Percentiles rank a stretch among this genome's conserved stretches.
Evolutionary conservation across 2,329 filamentous ascomycete genomes (phyloP).

Genomic region (Cladosporium sp.): DNA sequence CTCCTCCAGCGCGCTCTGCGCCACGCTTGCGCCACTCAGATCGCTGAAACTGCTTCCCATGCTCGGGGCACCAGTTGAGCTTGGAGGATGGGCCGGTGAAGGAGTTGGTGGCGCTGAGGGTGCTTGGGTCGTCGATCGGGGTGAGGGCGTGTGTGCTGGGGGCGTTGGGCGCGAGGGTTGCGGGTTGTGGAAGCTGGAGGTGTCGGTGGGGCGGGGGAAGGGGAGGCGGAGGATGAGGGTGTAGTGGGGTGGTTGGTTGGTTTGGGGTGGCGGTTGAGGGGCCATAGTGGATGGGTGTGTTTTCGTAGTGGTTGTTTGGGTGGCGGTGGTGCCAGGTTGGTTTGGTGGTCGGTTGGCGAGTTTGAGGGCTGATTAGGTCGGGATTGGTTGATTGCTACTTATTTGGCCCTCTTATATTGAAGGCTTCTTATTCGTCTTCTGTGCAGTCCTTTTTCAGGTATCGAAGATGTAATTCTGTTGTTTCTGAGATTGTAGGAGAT

Average conservation of each 20-base stretch:
- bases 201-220: slow-evolving; percentile 54
- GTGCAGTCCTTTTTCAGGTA: too few relatives aligned
- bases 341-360: too few relatives aligned
- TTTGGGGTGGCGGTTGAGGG: neutral
- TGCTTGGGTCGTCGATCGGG: neutral
- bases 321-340: neutral
- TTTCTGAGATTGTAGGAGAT: too few relatives aligned
- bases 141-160: neutral
- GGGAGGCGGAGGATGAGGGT: slow-evolving; percentile 88
- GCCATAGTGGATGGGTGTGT: neutral
- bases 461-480: too few relatives aligned
- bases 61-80: slow-evolving; percentile 62
- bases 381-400: too few relatives aligned
- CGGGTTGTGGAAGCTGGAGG: slow-evolving; percentile 4
- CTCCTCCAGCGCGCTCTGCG: slow-evolving; percentile 73
- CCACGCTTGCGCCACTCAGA: slow-evolving; percentile 75
- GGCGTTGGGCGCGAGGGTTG: slow-evolving; percentile 3
- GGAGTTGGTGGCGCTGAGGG: slow-evolving; percentile 13
- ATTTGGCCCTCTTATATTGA: too few relatives aligned
- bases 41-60: slow-evolving; percentile 86
- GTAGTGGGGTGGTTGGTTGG: slow-evolving; percentile 32
- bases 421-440: too few relatives aligned
- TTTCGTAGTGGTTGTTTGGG: neutral
- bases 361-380: too few relatives aligned
- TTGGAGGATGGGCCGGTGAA: neutral